These are phyloP conservation scores for Globisporangium canariense DNA, from an alignment of 352 stramenopile species.

Conservation along the genomic window DNA sequence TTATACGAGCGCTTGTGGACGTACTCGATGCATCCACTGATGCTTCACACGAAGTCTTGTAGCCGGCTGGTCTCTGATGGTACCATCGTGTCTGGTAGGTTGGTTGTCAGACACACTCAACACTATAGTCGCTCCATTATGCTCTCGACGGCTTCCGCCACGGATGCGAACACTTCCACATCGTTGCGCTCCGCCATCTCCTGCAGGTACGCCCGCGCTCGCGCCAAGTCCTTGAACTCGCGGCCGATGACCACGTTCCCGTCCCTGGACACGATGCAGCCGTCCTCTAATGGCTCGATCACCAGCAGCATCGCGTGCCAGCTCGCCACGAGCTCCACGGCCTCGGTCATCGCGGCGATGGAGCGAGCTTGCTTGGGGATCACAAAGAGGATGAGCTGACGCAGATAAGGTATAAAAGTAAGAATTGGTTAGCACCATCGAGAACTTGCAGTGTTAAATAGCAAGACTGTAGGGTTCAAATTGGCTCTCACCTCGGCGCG, in stretches of 20 bases:
- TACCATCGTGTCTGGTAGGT: not conserved
- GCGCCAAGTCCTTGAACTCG: slow-evolving; percentile 80
- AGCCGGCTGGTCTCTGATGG: not conserved
- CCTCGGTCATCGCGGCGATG: slow-evolving; percentile 82
- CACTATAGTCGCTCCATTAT: slow-evolving; percentile 58
- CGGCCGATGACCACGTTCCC: slow-evolving; percentile 41
- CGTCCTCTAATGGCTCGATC: slow-evolving; percentile 67
- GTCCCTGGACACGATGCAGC: slow-evolving; percentile 48
- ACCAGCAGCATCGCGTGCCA: slow-evolving; percentile 72
- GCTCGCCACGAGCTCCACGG: slow-evolving; percentile 71
- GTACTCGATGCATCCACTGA: no score
- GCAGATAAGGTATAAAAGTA: not conserved
- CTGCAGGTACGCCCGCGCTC: slow-evolving; percentile 74
- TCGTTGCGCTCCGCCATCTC: slow-evolving; percentile 84
- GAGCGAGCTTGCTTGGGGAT: slow-evolving; percentile 69
- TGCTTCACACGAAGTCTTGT: no score
- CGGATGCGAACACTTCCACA: slow-evolving; percentile 68
- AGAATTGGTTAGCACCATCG: not conserved
- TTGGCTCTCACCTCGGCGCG: slow-evolving; percentile 45
- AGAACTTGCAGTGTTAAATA: not conserved
- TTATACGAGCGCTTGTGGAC: no score
- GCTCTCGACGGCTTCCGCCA: slow-evolving; percentile 52
- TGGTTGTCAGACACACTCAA: not conserved
- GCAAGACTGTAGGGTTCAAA: not conserved
- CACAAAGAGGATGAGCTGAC: slow-evolving; percentile 73